Percentiles rank a stretch among this genome's conserved stretches.
Evolutionary conservation across 2,329 filamentous ascomycete genomes (phyloP).

Genomic region (Phialemonium atrogriseum): DNA sequence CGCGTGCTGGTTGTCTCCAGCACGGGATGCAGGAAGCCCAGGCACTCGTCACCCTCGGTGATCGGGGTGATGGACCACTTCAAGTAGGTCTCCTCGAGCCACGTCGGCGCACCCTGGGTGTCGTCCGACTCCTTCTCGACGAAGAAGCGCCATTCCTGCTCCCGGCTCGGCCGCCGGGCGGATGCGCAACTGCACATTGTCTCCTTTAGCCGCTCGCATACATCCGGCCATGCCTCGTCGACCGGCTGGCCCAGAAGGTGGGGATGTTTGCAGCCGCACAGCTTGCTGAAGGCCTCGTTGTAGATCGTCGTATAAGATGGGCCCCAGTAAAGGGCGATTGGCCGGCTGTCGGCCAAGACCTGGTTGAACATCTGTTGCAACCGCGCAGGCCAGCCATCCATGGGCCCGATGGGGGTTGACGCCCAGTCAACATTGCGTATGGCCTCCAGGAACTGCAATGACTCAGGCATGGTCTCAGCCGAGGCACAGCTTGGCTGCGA

Average conservation of each 20-base stretch:
- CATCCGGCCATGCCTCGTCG: conserved; percentile 51
- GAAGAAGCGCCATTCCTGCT: conserved; percentile 38
- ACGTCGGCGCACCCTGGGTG: conserved; percentile 13
- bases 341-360: conserved; percentile 31
- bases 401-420: conserved; percentile 33
- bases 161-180: conserved; percentile 23
- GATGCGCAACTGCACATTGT: conserved; percentile 26
- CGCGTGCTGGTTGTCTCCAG: conserved; percentile 37
- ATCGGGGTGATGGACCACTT: conserved; percentile 41
- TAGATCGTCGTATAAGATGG: conserved; percentile 56
- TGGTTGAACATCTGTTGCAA: conserved; percentile 34
- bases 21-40: conserved; percentile 39
- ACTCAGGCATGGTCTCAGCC: no score
- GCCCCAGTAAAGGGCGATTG: conserved; percentile 55
- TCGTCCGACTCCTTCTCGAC: conserved; percentile 28
- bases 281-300: conserved; percentile 59
- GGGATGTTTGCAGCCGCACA: conserved; percentile 58
- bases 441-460: conserved; percentile 24
- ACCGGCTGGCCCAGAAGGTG: conserved; percentile 51
- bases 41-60: conserved; percentile 28
- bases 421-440: conserved; percentile 35
- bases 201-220: conserved; percentile 25
- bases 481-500: no score
- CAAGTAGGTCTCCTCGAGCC: conserved; percentile 37
- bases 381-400: conserved; percentile 30